A percentile compares a stretch with the other conserved stretches of the same genome.
Conservation (phyloP, 2,329 filamentous ascomycete genomes). For the Diaporthe citrichinensis region DNA sequence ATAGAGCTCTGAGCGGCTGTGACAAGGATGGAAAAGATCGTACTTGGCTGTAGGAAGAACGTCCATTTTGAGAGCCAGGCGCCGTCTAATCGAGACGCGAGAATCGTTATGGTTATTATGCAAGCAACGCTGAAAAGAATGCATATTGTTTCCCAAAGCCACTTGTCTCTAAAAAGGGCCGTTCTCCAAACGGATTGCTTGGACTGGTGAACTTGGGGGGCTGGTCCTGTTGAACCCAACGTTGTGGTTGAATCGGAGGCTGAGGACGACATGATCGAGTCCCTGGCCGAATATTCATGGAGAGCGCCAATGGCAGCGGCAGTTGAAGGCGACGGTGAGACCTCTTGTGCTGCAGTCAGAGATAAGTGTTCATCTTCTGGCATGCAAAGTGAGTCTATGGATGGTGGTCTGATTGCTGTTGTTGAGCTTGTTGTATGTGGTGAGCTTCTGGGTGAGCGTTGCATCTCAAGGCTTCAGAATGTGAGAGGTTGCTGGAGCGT, state of each 20-base stretch:
- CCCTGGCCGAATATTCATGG: not conserved
- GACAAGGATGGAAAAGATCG: not conserved
- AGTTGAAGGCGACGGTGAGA: not conserved
- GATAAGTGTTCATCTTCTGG: not conserved
- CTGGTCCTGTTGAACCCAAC: not conserved
- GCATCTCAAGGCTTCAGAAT: not conserved
- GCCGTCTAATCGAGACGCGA: not conserved
- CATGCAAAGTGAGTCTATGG: slow-evolving; percentile 6
- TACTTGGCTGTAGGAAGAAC: not conserved
- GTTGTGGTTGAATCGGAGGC: not conserved
- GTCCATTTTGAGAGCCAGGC: slow-evolving; percentile 5
- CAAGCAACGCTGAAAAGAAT: not conserved
- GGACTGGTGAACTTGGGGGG: not conserved
- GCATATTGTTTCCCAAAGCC: not conserved
- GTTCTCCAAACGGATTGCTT: not conserved
- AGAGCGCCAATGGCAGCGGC: not conserved
- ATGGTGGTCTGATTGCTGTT: not conserved
- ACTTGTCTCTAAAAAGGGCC: not conserved
- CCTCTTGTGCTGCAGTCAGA: not conserved
- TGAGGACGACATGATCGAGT: not conserved
- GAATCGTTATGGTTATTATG: not conserved
- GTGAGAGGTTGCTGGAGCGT: not conserved
- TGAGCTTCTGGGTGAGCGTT: not conserved
- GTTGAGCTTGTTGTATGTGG: not conserved
- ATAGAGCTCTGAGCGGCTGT: not conserved